These are phyloP conservation scores for Funneliformis mosseae DNA, from an alignment of 192 early-diverging fungal genomes.

Conservation along the genomic window DNA sequence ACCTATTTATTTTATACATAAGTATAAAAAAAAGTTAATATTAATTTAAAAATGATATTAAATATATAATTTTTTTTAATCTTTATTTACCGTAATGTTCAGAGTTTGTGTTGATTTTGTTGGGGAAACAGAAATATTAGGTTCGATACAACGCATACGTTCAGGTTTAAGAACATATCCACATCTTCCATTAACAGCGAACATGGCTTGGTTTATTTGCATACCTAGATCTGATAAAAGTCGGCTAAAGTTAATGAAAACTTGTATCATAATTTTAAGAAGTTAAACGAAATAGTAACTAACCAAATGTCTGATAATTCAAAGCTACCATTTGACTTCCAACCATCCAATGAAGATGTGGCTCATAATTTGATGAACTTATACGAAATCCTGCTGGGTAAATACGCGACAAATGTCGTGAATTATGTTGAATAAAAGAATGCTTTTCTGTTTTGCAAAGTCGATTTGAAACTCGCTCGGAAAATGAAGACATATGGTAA, in stretches of 20 bases:
- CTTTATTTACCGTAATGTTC: conserved; percentile 41
- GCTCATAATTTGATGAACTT: conserved; percentile 83
- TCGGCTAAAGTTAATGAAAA: background rate
- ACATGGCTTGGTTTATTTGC: conserved; percentile 88
- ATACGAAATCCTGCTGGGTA: conserved; percentile 83
- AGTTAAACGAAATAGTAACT: conserved; percentile 13
- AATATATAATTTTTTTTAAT: background rate
- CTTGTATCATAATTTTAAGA: background rate
- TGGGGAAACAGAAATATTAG: conserved; percentile 35
- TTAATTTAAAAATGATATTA: background rate
- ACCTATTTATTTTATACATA: conserved; percentile 40
- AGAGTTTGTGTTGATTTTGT: conserved; percentile 37
- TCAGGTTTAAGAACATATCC: conserved; percentile 85
- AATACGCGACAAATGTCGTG: conserved; percentile 67
- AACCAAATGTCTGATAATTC: conserved; percentile 84
- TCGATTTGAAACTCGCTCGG: conserved; percentile 64
- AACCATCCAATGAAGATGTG: conserved; percentile 75
- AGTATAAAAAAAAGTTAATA: background rate
- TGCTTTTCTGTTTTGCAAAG: conserved; percentile 52
- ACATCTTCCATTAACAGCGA: conserved; percentile 63
- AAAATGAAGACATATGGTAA: conserved; percentile 70
- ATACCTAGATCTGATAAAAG: conserved; percentile 62
- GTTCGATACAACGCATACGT: conserved; percentile 41
- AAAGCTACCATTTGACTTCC: conserved; percentile 89
- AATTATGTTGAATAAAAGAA: conserved; percentile 62